These are phyloP conservation scores for Metarhizium robertsii DNA, from an alignment of 2,329 filamentous ascomycete species.

Conservation along the genomic window DNA sequence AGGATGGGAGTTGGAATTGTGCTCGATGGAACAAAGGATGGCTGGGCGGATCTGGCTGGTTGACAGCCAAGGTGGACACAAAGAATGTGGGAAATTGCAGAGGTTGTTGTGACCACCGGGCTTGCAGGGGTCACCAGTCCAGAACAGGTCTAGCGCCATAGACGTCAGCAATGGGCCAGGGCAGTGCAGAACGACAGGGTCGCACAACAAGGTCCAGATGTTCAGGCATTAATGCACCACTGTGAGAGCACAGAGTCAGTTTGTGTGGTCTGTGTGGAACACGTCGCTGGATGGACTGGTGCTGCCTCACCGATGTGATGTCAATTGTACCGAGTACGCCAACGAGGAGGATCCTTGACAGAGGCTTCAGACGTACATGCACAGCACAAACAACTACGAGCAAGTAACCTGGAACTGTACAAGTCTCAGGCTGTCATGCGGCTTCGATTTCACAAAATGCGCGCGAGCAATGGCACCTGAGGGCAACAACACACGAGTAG, in stretches of 20 bases:
- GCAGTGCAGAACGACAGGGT: conserved; percentile 1
- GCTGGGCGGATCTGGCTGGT: conserved; percentile 1
- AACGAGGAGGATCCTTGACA: too few species aligned
- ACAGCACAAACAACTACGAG: too few species aligned
- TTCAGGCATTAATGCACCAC: not conserved
- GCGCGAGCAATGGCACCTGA: too few species aligned
- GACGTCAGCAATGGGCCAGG: not conserved
- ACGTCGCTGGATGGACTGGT: too few species aligned
- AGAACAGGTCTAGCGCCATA: conserved; percentile 6
- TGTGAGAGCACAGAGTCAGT: not conserved
- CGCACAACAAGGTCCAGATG: not conserved
- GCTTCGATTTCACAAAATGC: too few species aligned
- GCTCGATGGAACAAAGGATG: conserved; percentile 7
- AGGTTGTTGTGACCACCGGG: conserved; percentile 20
- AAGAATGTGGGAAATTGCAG: conserved; percentile 30
- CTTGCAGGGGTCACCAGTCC: conserved; percentile 12
- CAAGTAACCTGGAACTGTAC: too few species aligned
- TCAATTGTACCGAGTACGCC: too few species aligned
- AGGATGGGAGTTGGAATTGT: conserved; percentile 3
- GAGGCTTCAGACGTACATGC: too few species aligned
- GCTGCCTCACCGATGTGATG: too few species aligned
- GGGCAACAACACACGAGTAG: too few species aligned
- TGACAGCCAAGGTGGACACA: conserved; percentile 22
- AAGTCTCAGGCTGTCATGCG: too few species aligned
- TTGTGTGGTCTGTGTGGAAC: too few species aligned